These are phyloP conservation scores for Aspergillus caelatus DNA, from an alignment of 2,329 filamentous ascomycete genomes.

Conservation along the genomic window DNA sequence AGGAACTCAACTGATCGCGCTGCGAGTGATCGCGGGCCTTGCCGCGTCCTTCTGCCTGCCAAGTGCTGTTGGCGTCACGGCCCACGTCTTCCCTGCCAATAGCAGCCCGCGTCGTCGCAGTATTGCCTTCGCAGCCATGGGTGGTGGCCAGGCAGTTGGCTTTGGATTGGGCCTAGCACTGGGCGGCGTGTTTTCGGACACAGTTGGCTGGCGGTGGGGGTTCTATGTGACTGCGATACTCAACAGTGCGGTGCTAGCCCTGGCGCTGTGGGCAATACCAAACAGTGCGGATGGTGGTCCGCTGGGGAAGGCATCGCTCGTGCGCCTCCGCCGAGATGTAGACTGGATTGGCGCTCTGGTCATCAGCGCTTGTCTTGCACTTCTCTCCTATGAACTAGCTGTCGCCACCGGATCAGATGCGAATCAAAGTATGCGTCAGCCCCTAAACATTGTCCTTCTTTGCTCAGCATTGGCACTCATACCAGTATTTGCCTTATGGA, in stretches of 20 bases:
- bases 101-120: not conserved
- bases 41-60: not conserved
- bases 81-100: not conserved
- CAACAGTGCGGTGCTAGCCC: not conserved
- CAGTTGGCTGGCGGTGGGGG: conserved; percentile 1
- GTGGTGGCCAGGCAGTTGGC: conserved; percentile 6
- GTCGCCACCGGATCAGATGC: too few relatives aligned
- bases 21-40: not conserved
- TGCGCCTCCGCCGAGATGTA: not conserved
- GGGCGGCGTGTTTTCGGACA: conserved; percentile 5
- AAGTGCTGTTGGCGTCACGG: not conserved
- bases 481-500: too few relatives aligned
- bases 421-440: too few relatives aligned
- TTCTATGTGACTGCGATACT: not conserved
- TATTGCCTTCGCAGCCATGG: not conserved
- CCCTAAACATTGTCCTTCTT: too few relatives aligned
- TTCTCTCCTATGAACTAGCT: not conserved
- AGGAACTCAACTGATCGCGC: not conserved
- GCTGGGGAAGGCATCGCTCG: too few relatives aligned
- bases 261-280: not conserved
- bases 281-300: not conserved
- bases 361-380: not conserved
- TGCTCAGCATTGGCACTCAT: too few relatives aligned
- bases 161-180: conserved; percentile 10
- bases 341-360: conserved; percentile 1